Evolutionary conservation across 345 rosid species (phyloP).

Genomic region (Salix brachista): DNA sequence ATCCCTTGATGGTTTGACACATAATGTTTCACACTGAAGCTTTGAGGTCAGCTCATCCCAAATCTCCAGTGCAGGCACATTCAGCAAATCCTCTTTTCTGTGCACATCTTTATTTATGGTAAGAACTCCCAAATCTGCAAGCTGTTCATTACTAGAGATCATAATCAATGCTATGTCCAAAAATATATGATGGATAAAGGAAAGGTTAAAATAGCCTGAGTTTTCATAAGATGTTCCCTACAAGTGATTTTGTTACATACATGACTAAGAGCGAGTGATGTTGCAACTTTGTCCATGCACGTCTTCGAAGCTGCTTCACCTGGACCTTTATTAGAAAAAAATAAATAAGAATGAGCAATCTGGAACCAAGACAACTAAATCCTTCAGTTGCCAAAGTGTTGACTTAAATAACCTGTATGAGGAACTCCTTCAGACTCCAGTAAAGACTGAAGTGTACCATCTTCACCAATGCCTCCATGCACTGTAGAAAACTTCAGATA

Average conservation of each 20-base stretch:
- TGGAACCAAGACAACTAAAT: neutral
- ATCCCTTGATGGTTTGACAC: conserved; percentile 92
- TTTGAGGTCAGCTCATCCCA: conserved; percentile 65
- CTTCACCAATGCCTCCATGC: conserved; percentile 98
- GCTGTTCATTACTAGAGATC: conserved; percentile 43
- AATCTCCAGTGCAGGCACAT: conserved; percentile 34
- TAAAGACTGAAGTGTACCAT: conserved; percentile 83
- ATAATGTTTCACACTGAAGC: conserved; percentile 71
- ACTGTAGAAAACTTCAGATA: conserved; percentile 40
- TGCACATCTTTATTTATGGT: conserved; percentile 74
- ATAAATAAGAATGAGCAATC: conserved; percentile 15
- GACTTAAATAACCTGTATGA: conserved; percentile 53
- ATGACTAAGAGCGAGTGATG: conserved; percentile 73
- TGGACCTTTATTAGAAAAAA: conserved; percentile 56
- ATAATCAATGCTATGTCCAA: conserved; percentile 9
- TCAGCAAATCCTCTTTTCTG: conserved; percentile 58
- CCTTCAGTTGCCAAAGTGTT: neutral
- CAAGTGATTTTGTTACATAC: conserved; percentile 38
- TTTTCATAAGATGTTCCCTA: neutral
- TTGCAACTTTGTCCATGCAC: conserved; percentile 90
- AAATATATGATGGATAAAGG: neutral
- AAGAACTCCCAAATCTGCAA: conserved; percentile 67
- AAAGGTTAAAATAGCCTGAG: neutral
- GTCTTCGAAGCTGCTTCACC: conserved; percentile 70
- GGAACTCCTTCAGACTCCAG: conserved; percentile 78